Percentiles rank a stretch among this genome's conserved stretches.
Conservation (phyloP, 2,329 filamentous ascomycete species). For the Phoma sp. region DNA sequence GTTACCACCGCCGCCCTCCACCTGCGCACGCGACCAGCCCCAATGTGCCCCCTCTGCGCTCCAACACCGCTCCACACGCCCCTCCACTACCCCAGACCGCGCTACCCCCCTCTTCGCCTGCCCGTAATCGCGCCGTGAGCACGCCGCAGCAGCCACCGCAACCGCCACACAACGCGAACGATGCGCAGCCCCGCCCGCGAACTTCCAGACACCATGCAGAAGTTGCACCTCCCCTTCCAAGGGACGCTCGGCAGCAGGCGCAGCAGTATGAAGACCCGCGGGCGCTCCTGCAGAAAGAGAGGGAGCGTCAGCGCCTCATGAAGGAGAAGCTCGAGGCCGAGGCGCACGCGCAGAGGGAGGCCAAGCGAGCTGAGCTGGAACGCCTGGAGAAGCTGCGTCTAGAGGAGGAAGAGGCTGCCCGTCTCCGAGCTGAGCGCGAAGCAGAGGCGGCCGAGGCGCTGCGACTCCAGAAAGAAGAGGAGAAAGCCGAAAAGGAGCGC, state of each 20-base stretch:
- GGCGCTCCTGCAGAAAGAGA: conserved; percentile 40
- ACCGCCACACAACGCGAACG: conserved; percentile 24
- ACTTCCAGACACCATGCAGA: conserved; percentile 32
- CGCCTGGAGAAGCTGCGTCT: conserved; percentile 32
- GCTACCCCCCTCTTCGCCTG: conserved; percentile 19
- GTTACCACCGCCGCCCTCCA: conserved; percentile 48
- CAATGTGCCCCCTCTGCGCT: conserved; percentile 30
- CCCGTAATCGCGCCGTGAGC: conserved; percentile 37
- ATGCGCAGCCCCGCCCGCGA: conserved; percentile 35
- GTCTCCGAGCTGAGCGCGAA: conserved; percentile 31
- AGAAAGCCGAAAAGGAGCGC: conserved; percentile 41
- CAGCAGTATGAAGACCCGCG: conserved; percentile 43
- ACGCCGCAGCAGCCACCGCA: conserved; percentile 37
- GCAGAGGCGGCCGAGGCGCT: conserved; percentile 38
- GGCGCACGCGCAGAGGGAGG: conserved; percentile 37
- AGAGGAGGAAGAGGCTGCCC: conserved; percentile 41
- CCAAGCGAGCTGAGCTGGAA: conserved; percentile 39
- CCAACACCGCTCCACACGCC: conserved; percentile 30
- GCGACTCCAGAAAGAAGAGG: conserved; percentile 39
- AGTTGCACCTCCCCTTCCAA: conserved; percentile 24
- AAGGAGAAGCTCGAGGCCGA: conserved; percentile 43
- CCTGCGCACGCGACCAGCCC: conserved; percentile 35
- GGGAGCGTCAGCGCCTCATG: conserved; percentile 39
- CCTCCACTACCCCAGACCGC: conserved; percentile 19
- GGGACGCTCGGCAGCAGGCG: conserved; percentile 25